Evolutionary conservation across 2,329 filamentous ascomycete genomes (phyloP), one percentile per base, ranked within the genome.

Genomic region (Chrysoporthe cubensis): DNA sequence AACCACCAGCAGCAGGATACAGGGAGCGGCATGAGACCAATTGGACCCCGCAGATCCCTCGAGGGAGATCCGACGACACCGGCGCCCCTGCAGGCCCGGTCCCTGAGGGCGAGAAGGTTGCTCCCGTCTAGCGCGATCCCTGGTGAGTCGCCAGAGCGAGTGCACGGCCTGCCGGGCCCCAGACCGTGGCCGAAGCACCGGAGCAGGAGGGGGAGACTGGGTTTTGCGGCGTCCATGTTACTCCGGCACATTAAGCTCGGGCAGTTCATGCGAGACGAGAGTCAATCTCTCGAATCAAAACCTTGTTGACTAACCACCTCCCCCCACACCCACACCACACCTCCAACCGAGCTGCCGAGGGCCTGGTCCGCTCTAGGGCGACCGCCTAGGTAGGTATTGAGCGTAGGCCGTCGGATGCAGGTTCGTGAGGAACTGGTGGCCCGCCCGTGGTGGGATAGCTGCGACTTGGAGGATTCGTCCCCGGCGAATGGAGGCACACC

Each of bases 101-200:
- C 62, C 62, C 54, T 65, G 62, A 43, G 11, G 21, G 16, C 18
- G 52, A 44, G 54, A 65, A 65, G 62, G 62, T 65, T 65, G 62
- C 62, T 65, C 62, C 62, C 62, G 62, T 48, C 42, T 26, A 32
- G 14, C 54, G 54, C 14, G 26, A 65, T 58, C 62, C 62, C 62
- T 58, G 52, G 50, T 21, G 2, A 54, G 50, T 54, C 50, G 7
- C 14, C 8, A 54, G 50, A 32, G 44, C 18, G 44, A 48, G 48
- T 54, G 50, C 50, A 14, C 50, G 6, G 50, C 50, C 50, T 54
- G 50, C 50, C 50, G 50, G 21, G 5, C 21, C 50, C 50, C 58
- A 18, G 58, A n/a, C 14, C 48, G 13, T 43, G 18, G 32, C 52
- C 37, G 34, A 8, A 37, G 32, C 34, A 40, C 14, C 32, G 32